Base-by-base conservation (phyloP, 371 early-diverging fungal species). In the Saksenaea oblongispora region DNA sequence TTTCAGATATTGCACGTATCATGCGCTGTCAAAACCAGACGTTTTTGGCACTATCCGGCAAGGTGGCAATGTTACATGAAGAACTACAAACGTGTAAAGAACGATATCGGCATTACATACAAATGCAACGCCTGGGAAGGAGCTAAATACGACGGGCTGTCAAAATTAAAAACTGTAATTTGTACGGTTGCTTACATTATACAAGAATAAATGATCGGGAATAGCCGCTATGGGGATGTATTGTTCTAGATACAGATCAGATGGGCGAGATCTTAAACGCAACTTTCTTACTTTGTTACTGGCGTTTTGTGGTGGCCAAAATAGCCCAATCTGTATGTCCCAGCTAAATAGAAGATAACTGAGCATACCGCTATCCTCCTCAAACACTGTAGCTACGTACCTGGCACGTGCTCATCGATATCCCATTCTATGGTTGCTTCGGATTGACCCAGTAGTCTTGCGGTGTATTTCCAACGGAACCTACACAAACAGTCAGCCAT, bases 11-110 rank as follows among this genome's bases (percentile, higher is more conserved):
- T 64, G 80, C 82, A 8, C 76, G 77, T 55, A 84, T 85, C 34
- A 70, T 91, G 75, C 75, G 82, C 42, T 71, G 75, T 59, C 91
- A 91, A 61, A 84, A 91, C 61, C 75, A 84, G 26, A 78, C 83
- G 11, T 88, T 91, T 66, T 67, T 91, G 17, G 80, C 86, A 24
- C 65, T 89, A 27, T 84, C 89, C 1, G 74, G 76, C 34, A 82
- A 79, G 53, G 84, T 89, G 5, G 87, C 89, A 13, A 62, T 71
- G 13, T 73, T 87, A 17, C 86, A 91, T 72, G 89, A 89, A 58
- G 73, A 76, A 11, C 74, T 88, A 34, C 70, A 71, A 35, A 73
- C 74, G 61, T 73, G 80, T 58, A 82, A 84, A 53, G 76, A 73
- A 0, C 83, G 72, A 36, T 76, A 65, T 57, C 36, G 61, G 39